Percentiles rank a stretch among this genome's conserved stretches.
Conservation (phyloP, 768 basidiomycete genomes). For the Termitomyces sp. region DNA sequence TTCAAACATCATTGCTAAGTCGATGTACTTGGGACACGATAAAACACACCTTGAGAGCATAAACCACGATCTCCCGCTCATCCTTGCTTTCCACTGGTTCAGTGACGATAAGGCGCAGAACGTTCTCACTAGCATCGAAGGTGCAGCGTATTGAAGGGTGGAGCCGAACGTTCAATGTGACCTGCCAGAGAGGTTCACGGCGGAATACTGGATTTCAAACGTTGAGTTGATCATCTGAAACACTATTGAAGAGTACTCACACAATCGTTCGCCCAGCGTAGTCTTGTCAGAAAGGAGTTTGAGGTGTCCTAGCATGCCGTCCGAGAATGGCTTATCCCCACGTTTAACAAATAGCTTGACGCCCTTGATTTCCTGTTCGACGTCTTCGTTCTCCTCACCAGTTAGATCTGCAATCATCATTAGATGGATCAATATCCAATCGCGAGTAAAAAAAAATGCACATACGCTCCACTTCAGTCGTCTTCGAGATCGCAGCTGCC, state of each 20-base stretch:
- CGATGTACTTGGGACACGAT: background rate
- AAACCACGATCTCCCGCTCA: slow-evolving; percentile 49
- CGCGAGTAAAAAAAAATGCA: background rate
- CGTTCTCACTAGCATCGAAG: slow-evolving; percentile 53
- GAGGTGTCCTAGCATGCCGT: slow-evolving; percentile 59
- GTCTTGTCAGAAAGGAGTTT: slow-evolving; percentile 52
- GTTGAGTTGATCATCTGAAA: background rate
- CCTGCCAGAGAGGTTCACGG: slow-evolving; percentile 68
- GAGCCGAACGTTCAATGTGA: slow-evolving; percentile 65
- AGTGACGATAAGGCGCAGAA: slow-evolving; percentile 54
- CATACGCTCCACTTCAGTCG: slow-evolving; percentile 19
- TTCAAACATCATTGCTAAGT: slow-evolving; percentile 13
- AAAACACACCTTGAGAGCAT: slow-evolving; percentile 58
- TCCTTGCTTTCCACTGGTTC: slow-evolving; percentile 37
- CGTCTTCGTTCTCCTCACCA: slow-evolving; percentile 65
- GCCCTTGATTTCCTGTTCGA: slow-evolving; percentile 56
- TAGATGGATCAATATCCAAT: background rate
- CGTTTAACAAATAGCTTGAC: slow-evolving; percentile 60
- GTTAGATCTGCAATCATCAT: slow-evolving; percentile 38
- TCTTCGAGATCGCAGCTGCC: slow-evolving; percentile 13
- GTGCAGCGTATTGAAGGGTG: slow-evolving; percentile 55
- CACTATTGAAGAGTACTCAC: slow-evolving; percentile 31
- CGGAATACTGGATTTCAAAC: slow-evolving; percentile 52
- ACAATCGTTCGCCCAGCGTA: slow-evolving; percentile 42
- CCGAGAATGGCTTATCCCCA: slow-evolving; percentile 54